Base-by-base conservation (phyloP, 2,329 filamentous ascomycete species). In the Arthroderma uncinatum region DNA sequence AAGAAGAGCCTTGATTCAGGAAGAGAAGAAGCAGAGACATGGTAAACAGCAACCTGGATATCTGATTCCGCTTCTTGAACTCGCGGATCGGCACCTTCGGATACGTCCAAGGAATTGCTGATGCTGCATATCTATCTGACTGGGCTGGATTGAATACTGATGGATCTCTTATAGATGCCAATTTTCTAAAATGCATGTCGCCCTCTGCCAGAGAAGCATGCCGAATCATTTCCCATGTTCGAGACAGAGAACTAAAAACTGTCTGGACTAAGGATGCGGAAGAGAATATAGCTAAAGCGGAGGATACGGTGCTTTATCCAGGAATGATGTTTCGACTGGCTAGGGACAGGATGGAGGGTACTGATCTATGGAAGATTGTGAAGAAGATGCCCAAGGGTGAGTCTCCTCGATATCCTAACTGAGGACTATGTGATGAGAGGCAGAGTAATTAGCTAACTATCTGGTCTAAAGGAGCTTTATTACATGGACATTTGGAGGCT, bases 301-400 rank as follows among this genome's bases (percentile, higher is more conserved):
- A 56, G 42, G 77, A 82, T 64, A 79, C 82, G 60, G 82, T 82
- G 62, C 75, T 92, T 55, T 89, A 86, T 67, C 89, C 89, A 0
- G 90, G 91, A 9, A 94, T 95, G 85, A 93, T 95, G 87, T 95
- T 95, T 72, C 84, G 82, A 36, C 78, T 92, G 39, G 89, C 89
- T 64, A 92, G 89, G 70, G 81, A 84, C 21, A 82, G 83, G 37
- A 93, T 95, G 83, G 89, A 95, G 71, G 78, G 78, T 64, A 95
- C 89, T 14, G 84, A 84, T 67, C 77, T 96, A 25, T 97, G 89
- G 89, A 80, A 83, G 63, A 93, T 96, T 63, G 80, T 96, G n/a
- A 81, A 84, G 58, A 81, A 77, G 62, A 89, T 97, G 87, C 92
- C 92, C 25, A 97, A 97, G 70, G 92, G 92, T 16, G 67, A 70